phyloP scores from a whole-genome alignment of 345 rosid species.

The Fremontodendron californicum region DNA sequence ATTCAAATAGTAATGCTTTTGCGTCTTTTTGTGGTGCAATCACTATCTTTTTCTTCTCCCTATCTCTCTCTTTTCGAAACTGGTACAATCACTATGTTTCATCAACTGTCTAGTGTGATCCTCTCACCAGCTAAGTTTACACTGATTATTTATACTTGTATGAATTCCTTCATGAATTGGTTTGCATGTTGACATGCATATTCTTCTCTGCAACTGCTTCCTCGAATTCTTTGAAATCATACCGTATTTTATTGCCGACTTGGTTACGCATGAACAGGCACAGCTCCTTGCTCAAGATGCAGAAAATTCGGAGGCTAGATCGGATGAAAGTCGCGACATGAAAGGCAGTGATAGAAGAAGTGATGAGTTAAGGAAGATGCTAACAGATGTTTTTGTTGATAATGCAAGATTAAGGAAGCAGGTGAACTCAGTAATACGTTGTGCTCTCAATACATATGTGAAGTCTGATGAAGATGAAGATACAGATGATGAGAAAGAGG shows the following conservation, averaged over 20 bases:
- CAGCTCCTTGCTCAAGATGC: slow-evolving; percentile 85
- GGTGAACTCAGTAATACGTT: slow-evolving; percentile 64
- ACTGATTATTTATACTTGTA: no score
- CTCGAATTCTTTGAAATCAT: not conserved
- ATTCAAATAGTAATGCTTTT: not conserved
- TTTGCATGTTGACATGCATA: not conserved
- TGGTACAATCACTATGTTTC: not conserved
- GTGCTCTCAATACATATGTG: slow-evolving; percentile 42
- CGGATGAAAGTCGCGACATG: slow-evolving; percentile 20
- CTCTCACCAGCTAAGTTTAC: not conserved
- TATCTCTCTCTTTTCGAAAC: not conserved
- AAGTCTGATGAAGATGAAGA: slow-evolving; percentile 43
- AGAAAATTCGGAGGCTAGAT: slow-evolving; percentile 31
- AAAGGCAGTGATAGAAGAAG: slow-evolving; percentile 28
- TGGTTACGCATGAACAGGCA: slow-evolving; percentile 40
- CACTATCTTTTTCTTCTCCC: not conserved
- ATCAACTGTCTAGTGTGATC: not conserved
- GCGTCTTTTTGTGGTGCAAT: not conserved
- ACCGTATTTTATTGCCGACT: not conserved
- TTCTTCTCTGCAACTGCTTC: not conserved
- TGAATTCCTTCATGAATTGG: not conserved
- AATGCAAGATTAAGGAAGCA: slow-evolving; percentile 83
- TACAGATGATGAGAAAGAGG: slow-evolving; percentile 8
- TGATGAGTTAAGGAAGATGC: slow-evolving; percentile 64
- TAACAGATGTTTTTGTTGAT: slow-evolving; percentile 70